Evolutionary conservation across 1,284 basidiomycete genomes (phyloP).

Genomic region (Mrakiaceae sp.): DNA sequence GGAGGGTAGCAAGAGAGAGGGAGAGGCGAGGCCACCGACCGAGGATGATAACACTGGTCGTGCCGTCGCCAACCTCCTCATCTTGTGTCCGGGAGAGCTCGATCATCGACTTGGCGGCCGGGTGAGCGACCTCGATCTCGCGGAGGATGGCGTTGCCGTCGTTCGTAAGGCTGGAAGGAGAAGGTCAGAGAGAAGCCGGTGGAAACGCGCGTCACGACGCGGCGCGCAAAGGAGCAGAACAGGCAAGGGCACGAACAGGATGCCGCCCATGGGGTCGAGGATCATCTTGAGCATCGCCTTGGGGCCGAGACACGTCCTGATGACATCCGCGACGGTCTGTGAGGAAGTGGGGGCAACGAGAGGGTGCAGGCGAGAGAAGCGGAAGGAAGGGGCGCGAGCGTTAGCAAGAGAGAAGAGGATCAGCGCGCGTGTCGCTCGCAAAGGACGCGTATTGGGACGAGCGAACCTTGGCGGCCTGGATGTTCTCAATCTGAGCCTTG

Average conservation of each 20-base stretch:
- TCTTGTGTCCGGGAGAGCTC: constrained; percentile 89
- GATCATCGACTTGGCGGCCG: constrained; percentile 99
- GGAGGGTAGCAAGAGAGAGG: background rate
- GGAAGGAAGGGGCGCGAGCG: background rate
- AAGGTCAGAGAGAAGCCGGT: background rate
- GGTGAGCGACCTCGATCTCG: constrained; percentile 96
- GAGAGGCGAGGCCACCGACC: constrained; percentile 44
- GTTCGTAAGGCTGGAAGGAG: constrained; percentile 64
- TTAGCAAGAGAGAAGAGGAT: constrained; percentile 1
- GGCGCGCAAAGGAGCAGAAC: background rate
- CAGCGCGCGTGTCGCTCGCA: background rate
- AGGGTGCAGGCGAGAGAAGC: background rate
- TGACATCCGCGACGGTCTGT: constrained; percentile 97
- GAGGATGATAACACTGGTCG: constrained; percentile 93
- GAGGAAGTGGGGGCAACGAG: background rate
- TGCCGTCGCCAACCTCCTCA: constrained; percentile 97
- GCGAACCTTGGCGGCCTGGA: constrained; percentile 85
- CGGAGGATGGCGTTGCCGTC: constrained; percentile 95
- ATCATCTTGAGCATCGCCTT: constrained; percentile 99
- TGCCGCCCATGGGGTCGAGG: constrained; percentile 93
- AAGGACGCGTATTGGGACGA: background rate
- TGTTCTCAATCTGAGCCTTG: constrained; percentile 95
- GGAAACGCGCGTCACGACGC: background rate
- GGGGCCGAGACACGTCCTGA: constrained; percentile 91
- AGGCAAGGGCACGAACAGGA: constrained; percentile 50